Evolutionary conservation across 176 grass and related monocot species (phyloP).

Genomic region (Musa schizocarpa): DNA sequence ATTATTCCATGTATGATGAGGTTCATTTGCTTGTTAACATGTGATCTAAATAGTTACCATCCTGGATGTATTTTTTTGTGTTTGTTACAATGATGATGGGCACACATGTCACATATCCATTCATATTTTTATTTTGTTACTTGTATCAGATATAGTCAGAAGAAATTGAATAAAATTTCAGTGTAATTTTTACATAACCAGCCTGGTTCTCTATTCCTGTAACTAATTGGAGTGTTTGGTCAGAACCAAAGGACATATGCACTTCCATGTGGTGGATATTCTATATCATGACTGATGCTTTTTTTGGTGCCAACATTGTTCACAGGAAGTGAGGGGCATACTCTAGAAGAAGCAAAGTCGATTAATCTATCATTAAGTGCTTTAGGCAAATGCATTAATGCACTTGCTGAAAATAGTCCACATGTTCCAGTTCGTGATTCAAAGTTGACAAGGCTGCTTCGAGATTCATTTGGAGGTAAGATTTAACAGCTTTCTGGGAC

Average conservation of each 20-base stretch:
- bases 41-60: too few species aligned
- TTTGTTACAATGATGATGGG: too few species aligned
- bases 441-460: conserved; percentile 95
- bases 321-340: conserved; percentile 98
- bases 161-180: too few species aligned
- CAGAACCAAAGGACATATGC: not conserved
- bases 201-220: too few species aligned
- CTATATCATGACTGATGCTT: not conserved
- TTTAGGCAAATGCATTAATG: conserved; percentile 97
- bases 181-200: too few species aligned
- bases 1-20: too few species aligned
- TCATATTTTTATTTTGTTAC: too few species aligned
- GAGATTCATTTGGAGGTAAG: conserved; percentile 99
- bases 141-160: too few species aligned
- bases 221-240: not conserved
- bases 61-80: too few species aligned
- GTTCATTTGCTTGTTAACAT: too few species aligned
- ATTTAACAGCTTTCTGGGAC: not conserved
- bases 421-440: conserved; percentile 98
- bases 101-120: too few species aligned
- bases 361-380: conserved; percentile 95
- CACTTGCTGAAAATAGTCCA: conserved; percentile 91
- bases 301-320: conserved; percentile 4
- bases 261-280: not conserved
- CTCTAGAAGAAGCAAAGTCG: conserved; percentile 97